Percentiles rank a stretch among this genome's conserved stretches.
These are phyloP conservation scores for Candida alai DNA, from an alignment of 805 yeast genomes.

Conservation along the genomic window DNA sequence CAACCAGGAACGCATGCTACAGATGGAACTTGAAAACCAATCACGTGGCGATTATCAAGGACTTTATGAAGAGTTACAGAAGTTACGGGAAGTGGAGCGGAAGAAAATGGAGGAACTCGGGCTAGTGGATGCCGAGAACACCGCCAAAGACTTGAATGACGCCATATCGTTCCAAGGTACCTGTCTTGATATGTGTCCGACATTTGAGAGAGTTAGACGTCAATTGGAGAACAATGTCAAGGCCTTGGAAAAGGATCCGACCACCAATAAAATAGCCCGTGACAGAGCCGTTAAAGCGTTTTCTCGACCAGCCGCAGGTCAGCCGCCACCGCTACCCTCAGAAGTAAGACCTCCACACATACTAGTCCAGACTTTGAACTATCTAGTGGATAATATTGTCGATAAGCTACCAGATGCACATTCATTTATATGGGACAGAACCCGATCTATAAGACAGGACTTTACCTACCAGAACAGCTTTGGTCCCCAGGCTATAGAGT, in stretches of 20 bases:
- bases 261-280: slow-evolving; percentile 49
- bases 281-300: slow-evolving; percentile 81
- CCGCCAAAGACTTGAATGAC: slow-evolving; percentile 75
- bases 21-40: slow-evolving; percentile 41
- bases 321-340: slow-evolving; percentile 95
- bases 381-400: slow-evolving; percentile 61
- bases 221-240: slow-evolving; percentile 84
- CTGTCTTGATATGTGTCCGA: slow-evolving; percentile 93
- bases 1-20: slow-evolving; percentile 63
- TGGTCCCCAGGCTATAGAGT: slow-evolving; percentile 91
- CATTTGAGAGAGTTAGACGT: slow-evolving; percentile 85
- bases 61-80: slow-evolving; percentile 70
- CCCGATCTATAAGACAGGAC: slow-evolving; percentile 94
- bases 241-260: slow-evolving; percentile 65
- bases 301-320: slow-evolving; percentile 96
- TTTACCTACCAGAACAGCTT: slow-evolving; percentile 91
- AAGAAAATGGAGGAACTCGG: slow-evolving; percentile 74
- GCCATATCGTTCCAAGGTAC: slow-evolving; percentile 88
- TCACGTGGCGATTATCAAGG: slow-evolving; percentile 58
- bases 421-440: slow-evolving; percentile 94
- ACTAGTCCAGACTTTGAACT: slow-evolving; percentile 61
- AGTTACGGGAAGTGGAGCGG: slow-evolving; percentile 72
- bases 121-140: slow-evolving; percentile 82
- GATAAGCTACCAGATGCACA: slow-evolving; percentile 78
- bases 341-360: slow-evolving; percentile 93